Conservation (phyloP, 2,329 filamentous ascomycete species). For the Fusarium coicis region DNA sequence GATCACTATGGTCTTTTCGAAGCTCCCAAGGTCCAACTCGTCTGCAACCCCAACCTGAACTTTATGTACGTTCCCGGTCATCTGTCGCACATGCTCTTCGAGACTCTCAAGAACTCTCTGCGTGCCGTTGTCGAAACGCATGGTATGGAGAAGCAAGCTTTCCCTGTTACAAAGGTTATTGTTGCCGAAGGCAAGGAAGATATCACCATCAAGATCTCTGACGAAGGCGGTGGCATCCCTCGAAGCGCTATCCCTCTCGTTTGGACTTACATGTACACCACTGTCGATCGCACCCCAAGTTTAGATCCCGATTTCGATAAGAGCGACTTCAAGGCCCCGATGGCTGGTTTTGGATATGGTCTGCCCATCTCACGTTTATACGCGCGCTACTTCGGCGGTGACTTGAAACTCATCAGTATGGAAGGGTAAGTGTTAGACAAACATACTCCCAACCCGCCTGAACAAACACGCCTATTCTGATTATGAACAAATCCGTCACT, state of each 20-base stretch:
- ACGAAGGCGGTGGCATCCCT: conserved; percentile 96
- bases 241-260: conserved; percentile 93
- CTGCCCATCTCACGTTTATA: conserved; percentile 94
- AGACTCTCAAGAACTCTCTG: conserved; percentile 97
- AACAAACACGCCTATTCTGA: neutral
- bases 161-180: conserved; percentile 96
- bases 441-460: neutral
- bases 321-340: conserved; percentile 98
- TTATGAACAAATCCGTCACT: conserved; percentile 14
- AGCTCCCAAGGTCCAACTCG: conserved; percentile 93
- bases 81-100: conserved; percentile 98
- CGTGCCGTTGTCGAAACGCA: conserved; percentile 96
- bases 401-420: conserved; percentile 98
- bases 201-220: conserved; percentile 97
- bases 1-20: conserved; percentile 98
- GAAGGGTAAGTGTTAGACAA: conserved; percentile 77
- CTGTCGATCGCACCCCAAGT: conserved; percentile 93
- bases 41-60: conserved; percentile 92
- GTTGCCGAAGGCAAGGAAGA: conserved; percentile 98
- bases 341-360: conserved; percentile 99
- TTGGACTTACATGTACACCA: conserved; percentile 99
- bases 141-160: conserved; percentile 93
- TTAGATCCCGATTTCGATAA: conserved; percentile 98
- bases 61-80: conserved; percentile 99
- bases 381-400: conserved; percentile 95